Evolutionary conservation across 768 basidiomycete species (phyloP).

Genomic region (Tubosaeta sp.): DNA sequence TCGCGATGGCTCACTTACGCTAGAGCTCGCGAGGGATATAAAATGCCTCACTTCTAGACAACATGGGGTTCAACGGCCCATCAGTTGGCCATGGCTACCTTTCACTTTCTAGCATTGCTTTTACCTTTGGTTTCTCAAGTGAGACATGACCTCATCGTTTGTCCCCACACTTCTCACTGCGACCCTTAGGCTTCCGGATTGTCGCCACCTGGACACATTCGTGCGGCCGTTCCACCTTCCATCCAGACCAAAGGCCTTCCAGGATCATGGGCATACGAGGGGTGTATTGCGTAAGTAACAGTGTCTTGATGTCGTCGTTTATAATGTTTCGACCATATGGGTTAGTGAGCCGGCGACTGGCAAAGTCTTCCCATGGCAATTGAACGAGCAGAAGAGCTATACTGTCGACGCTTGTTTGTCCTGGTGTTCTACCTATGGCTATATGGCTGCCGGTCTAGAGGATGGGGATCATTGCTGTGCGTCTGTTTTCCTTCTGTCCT

Average conservation of each 20-base stretch:
- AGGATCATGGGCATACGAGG: constrained; percentile 58
- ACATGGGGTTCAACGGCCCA: not conserved
- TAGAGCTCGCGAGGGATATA: constrained; percentile 10
- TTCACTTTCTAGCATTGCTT: constrained; percentile 1
- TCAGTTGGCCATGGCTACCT: constrained; percentile 7
- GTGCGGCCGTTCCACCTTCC: not conserved
- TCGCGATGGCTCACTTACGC: not conserved
- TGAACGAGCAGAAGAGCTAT: constrained; percentile 56
- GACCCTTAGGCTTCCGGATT: too few species aligned
- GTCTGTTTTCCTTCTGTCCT: constrained; percentile 23
- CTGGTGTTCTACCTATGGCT: constrained; percentile 70
- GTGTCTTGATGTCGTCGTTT: not conserved
- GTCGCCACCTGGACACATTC: too few species aligned
- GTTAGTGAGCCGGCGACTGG: constrained; percentile 44
- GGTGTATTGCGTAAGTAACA: constrained; percentile 56
- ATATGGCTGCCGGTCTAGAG: constrained; percentile 65
- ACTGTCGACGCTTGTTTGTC: constrained; percentile 59
- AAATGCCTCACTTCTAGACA: not conserved
- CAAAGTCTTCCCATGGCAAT: constrained; percentile 58
- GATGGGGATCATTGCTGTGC: constrained; percentile 70
- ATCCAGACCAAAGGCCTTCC: constrained; percentile 54
- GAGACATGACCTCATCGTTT: not conserved
- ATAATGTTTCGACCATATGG: not conserved
- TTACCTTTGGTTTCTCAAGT: constrained; percentile 6
- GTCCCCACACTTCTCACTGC: too few species aligned